phyloP scores from a whole-genome alignment of 2,329 filamentous ascomycete species.

The Catunica adiposa region DNA sequence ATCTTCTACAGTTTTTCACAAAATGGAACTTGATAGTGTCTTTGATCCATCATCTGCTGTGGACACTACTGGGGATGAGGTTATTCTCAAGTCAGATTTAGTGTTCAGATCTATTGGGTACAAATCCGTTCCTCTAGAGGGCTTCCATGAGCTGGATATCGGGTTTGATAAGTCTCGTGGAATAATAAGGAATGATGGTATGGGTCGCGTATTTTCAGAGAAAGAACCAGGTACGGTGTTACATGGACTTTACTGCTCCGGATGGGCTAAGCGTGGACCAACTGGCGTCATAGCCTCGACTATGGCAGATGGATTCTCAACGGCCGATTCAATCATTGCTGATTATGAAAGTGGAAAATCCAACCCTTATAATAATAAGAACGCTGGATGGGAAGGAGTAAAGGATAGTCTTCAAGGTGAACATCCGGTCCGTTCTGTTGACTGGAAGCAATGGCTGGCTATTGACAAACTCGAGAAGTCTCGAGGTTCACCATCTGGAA shows the following conservation, averaged over 20 bases:
- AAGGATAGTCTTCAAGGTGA: constrained; percentile 20
- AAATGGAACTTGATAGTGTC: constrained; percentile 37
- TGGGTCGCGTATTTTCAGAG: constrained; percentile 45
- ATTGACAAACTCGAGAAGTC: constrained; percentile 68
- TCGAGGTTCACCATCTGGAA: constrained; percentile 50
- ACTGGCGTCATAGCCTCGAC: constrained; percentile 93
- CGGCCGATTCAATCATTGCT: constrained; percentile 64
- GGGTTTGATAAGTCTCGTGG: constrained; percentile 61
- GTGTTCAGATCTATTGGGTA: constrained; percentile 95
- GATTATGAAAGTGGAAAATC: constrained; percentile 45
- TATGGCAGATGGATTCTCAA: constrained; percentile 86
- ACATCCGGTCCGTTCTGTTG: constrained; percentile 32
- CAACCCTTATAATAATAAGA: constrained; percentile 23
- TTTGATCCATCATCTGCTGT: constrained; percentile 36
- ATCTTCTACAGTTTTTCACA: constrained; percentile 50
- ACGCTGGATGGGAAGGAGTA: constrained; percentile 61
- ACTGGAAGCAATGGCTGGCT: constrained; percentile 68
- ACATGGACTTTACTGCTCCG: constrained; percentile 75
- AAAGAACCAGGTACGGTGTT: constrained; percentile 20
- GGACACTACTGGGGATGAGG: constrained; percentile 30
- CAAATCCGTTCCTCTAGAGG: constrained; percentile 60
- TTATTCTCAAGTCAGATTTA: constrained; percentile 45
- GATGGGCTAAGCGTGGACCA: constrained; percentile 90
- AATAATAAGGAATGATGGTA: constrained; percentile 65
- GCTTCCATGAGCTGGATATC: constrained; percentile 56